These are phyloP conservation scores for Forsythia viridissima DNA, from an alignment of 257 asterid genomes.

Conservation along the genomic window DNA sequence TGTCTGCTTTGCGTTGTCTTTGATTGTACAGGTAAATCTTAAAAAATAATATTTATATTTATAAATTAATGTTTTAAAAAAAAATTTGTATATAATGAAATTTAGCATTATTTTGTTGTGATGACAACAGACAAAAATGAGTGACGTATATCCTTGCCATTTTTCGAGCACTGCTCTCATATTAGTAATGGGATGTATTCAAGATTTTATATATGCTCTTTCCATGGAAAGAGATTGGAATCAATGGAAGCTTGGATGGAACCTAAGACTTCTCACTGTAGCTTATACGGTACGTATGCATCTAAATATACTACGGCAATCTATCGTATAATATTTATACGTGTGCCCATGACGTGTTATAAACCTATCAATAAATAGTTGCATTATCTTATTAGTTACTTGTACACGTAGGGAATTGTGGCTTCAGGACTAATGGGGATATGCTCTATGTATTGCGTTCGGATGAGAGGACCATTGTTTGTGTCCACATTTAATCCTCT, in stretches of 20 bases:
- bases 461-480: slow-evolving; percentile 48
- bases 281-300: slow-evolving; percentile 47
- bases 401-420: slow-evolving; percentile 25
- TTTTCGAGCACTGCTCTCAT: slow-evolving; percentile 74
- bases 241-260: slow-evolving; percentile 73
- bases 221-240: slow-evolving; percentile 46
- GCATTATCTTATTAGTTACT: neutral
- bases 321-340: too few relatives aligned
- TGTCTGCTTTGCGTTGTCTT: slow-evolving; percentile 21
- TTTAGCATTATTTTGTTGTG: neutral
- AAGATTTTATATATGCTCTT: slow-evolving; percentile 51
- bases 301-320: too few relatives aligned
- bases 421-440: slow-evolving; percentile 25
- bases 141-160: slow-evolving; percentile 58
- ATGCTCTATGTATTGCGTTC: slow-evolving; percentile 6
- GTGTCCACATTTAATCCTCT: slow-evolving; percentile 39
- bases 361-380: neutral
- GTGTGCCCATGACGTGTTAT: neutral
- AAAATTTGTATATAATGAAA: neutral
- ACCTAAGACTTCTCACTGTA: slow-evolving; percentile 50
- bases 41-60: neutral
- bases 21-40: slow-evolving; percentile 39
- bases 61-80: neutral
- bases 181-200: slow-evolving; percentile 57
- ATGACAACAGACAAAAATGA: slow-evolving; percentile 52